These are phyloP conservation scores for Penstemon davidsonii DNA, from an alignment of 257 asterid genomes.

Conservation along the genomic window DNA sequence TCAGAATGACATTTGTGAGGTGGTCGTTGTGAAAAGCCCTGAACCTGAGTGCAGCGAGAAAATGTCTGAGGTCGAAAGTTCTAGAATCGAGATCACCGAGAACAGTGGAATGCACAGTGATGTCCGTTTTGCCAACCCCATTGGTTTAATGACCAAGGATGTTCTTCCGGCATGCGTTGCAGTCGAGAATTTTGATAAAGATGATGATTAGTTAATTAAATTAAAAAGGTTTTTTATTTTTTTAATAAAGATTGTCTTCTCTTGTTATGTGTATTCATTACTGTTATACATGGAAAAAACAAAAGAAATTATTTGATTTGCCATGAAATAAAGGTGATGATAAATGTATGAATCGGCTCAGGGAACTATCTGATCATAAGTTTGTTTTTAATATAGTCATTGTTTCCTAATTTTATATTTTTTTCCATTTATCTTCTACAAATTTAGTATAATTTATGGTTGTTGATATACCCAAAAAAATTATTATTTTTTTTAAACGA, in stretches of 20 bases:
- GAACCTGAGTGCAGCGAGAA: constrained; percentile 27
- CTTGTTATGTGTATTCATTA: not conserved
- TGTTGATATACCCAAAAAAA: no score
- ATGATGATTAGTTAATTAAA: not conserved
- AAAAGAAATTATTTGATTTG: not conserved
- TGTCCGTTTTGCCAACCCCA: constrained; percentile 38
- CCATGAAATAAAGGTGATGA: not conserved
- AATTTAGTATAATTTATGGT: no score
- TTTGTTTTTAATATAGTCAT: no score
- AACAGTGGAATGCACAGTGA: constrained; percentile 33
- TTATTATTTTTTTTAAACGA: no score
- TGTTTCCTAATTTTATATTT: no score
- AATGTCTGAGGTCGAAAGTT: constrained; percentile 3
- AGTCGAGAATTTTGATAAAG: not conserved
- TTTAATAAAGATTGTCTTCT: not conserved
- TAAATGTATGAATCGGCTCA: not conserved
- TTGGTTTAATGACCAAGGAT: constrained; percentile 34
- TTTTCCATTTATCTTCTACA: no score
- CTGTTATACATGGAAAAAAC: not conserved
- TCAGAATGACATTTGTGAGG: constrained; percentile 48
- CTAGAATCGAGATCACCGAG: constrained; percentile 33
- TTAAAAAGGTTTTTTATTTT: not conserved
- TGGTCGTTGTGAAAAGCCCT: constrained; percentile 33
- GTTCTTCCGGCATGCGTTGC: constrained; percentile 18
- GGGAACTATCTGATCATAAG: no score